Percentiles rank a stretch among this genome's conserved stretches.
These are phyloP conservation scores for Euptelea pleiosperma DNA, from an alignment of 164 flowering plant species.

Conservation along the genomic window DNA sequence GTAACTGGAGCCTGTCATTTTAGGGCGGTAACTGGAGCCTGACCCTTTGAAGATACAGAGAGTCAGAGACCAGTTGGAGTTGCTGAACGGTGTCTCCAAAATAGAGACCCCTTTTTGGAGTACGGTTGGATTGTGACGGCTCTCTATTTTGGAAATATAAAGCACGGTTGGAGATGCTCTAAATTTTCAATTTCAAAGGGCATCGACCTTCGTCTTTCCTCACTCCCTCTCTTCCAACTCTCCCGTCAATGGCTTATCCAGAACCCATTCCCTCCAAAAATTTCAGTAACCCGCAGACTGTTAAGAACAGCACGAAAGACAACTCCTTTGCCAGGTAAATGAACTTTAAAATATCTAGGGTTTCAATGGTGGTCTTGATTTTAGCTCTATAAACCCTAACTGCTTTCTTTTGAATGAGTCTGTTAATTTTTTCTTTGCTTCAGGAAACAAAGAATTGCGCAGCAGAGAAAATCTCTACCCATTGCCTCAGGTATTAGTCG, in stretches of 20 bases:
- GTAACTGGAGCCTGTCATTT: no score
- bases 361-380: neutral
- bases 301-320: neutral
- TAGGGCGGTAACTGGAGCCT: no score
- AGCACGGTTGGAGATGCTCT: no score
- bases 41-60: no score
- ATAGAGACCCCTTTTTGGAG: no score
- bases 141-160: no score
- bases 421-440: slow-evolving; percentile 4
- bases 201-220: no score
- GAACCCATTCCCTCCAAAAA: neutral
- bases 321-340: slow-evolving; percentile 1
- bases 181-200: no score
- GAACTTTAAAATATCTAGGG: neutral
- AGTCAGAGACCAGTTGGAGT: no score
- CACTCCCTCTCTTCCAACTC: neutral
- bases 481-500: slow-evolving; percentile 64
- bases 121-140: no score
- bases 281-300: slow-evolving; percentile 3
- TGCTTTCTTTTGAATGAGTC: neutral
- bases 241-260: slow-evolving; percentile 13
- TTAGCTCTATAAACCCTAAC: neutral
- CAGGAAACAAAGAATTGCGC: slow-evolving; percentile 54
- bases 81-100: no score
- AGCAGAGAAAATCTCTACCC: slow-evolving; percentile 73